A percentile compares a stretch with the other conserved stretches of the same genome.
These are phyloP conservation scores for Letharia columbiana DNA, from an alignment of 495 filamentous ascomycete species.

Conservation along the genomic window DNA sequence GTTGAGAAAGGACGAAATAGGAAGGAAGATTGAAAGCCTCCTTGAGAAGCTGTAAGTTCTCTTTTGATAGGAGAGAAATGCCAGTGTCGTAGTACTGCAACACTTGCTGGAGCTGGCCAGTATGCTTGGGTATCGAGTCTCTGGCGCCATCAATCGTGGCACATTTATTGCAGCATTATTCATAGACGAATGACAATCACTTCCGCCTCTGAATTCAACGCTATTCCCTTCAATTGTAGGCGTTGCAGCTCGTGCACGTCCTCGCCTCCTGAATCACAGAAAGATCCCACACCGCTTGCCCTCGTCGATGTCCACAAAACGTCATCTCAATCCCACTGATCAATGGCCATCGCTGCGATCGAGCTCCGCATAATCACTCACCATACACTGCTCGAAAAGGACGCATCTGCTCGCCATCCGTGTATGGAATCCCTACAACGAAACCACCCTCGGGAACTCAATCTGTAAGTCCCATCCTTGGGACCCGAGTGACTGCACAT, in stretches of 20 bases:
- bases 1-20: constrained; percentile 36
- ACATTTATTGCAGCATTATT: background rate
- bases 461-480: no score
- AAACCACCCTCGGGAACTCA: no score
- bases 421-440: no score
- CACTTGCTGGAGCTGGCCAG: background rate
- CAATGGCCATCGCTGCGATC: background rate
- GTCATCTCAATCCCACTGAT: background rate
- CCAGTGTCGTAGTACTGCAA: background rate
- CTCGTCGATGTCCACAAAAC: background rate
- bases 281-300: background rate
- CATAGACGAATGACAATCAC: background rate
- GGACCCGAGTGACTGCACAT: no score
- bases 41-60: constrained; percentile 23
- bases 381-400: background rate
- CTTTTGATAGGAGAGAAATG: background rate
- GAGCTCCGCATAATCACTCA: background rate
- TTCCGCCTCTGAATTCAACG: background rate
- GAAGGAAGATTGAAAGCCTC: constrained; percentile 35
- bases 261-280: background rate
- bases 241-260: background rate
- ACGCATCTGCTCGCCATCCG: background rate
- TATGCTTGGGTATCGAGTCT: constrained; percentile 2
- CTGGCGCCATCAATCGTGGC: background rate
- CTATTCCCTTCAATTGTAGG: background rate